Conservation (phyloP, 2,329 filamentous ascomycete genomes). For the Colletotrichum aenigma region DNA sequence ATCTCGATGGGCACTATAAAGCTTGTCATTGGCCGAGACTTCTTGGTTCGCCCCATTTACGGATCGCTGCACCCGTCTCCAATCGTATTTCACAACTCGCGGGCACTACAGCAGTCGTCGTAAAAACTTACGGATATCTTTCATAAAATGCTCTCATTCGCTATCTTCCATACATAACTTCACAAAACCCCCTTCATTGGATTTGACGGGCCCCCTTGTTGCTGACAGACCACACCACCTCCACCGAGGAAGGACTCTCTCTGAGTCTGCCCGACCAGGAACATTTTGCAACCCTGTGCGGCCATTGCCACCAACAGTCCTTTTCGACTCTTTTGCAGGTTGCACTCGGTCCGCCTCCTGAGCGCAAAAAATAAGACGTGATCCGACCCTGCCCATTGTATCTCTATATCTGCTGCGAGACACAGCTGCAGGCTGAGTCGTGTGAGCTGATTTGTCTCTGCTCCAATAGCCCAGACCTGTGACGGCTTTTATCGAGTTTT, state of each 20-base stretch:
- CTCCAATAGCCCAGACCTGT: neutral
- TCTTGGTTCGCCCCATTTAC: neutral
- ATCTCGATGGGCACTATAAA: constrained; percentile 14
- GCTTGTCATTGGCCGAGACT: constrained; percentile 18
- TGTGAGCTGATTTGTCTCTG: neutral
- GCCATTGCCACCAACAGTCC: neutral
- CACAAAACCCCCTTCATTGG: neutral
- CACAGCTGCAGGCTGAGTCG: neutral
- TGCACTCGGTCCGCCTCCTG: neutral
- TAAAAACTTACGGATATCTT: neutral
- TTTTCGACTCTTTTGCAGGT: neutral
- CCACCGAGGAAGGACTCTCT: neutral
- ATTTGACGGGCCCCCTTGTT: neutral
- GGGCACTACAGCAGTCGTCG: neutral
- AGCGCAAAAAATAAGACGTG: neutral
- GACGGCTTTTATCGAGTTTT: neutral
- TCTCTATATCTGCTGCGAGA: neutral
- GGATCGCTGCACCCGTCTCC: neutral
- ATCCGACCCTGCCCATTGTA: neutral
- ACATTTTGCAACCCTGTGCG: neutral
- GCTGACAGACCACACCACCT: neutral
- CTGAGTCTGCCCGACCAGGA: neutral
- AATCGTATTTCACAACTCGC: neutral
- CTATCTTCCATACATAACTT: neutral
- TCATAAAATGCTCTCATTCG: neutral